Evolutionary conservation across 2,329 filamentous ascomycete species (phyloP), one percentile per base, ranked within the genome.

Genomic region (Colletotrichum coccodes): DNA sequence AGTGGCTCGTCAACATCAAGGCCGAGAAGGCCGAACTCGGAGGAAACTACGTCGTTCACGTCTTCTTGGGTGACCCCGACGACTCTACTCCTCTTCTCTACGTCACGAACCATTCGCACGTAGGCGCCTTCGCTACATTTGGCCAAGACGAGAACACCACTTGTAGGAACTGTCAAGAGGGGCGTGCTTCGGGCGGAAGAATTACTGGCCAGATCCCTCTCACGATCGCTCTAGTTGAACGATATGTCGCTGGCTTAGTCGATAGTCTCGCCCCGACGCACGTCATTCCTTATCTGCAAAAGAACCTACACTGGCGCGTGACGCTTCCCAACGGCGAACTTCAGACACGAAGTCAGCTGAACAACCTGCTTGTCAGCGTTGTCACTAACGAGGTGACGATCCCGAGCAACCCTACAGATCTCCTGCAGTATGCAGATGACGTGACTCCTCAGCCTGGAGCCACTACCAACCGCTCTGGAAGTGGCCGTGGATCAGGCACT

Each of bases 1-100:
- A 90, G 67, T 91, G 88, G 81, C 79, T 86, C 14, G 83, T 86
- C 72, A 88, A 87, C 73, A 81, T 91, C 68, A 79, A 80, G n/a
- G 83, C 86, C 4, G 75, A 81, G 60, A 88, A 86, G 71, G 81
- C 82, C 65, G 83, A 83, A 4, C 76, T 86, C 3, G 79, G 81
- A 26, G 82, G 82, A 3, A 84, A 87, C 6, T 89, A 87, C 76
- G 83, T 82, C 38, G 79, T 91, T 23, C 85, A 87, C 73, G 77
- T 90, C 69, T 91, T 91, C 79, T 77, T 90, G 4, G 75, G 78
- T 40, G 75, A 81, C 59, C 75, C 81, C 1, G 68, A 73, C 14
- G 70, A 71, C 16, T 86, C 84, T 82, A 70, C 79, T 6, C 76
- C 76, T 12, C 80, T 83, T 16, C 73, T 78, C n/a, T 86, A 85